phyloP scores from a whole-genome alignment of 2,329 filamentous ascomycete genomes.

The Phialophora chinensis region DNA sequence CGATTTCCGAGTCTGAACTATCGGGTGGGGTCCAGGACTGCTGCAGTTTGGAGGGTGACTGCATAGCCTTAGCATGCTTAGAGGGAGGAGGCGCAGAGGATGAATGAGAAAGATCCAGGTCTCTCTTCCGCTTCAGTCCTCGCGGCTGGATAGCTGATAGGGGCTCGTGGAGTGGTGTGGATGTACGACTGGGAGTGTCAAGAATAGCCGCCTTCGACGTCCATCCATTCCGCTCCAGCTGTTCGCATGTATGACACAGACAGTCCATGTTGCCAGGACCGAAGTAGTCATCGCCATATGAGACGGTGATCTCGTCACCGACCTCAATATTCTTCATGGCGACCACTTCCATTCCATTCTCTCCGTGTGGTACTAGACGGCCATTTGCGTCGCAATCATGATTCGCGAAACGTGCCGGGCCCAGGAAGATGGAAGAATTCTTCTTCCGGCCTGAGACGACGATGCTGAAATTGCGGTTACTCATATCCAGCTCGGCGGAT shows the following conservation, averaged over 20 bases:
- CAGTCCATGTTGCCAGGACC: conserved; percentile 95
- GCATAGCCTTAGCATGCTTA: conserved; percentile 29
- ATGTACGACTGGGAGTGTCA: conserved; percentile 27
- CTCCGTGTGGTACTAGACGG: conserved; percentile 79
- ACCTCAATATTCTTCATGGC: conserved; percentile 79
- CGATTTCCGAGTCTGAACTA: conserved; percentile 29
- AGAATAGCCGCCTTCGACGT: conserved; percentile 49
- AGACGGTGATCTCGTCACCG: conserved; percentile 95
- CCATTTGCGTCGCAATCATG: conserved; percentile 96
- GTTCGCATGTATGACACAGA: conserved; percentile 86
- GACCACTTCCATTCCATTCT: conserved; percentile 88
- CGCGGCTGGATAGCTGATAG: conserved; percentile 13
- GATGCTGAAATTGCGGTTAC: conserved; percentile 94
- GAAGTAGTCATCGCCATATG: conserved; percentile 95
- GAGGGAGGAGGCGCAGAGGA: conserved; percentile 23
- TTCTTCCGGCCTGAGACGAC: conserved; percentile 93
- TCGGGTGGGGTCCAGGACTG: conserved; percentile 39
- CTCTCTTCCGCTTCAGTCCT: conserved; percentile 36
- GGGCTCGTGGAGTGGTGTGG: conserved; percentile 23
- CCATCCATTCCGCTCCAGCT: conserved; percentile 80
- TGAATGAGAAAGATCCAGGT: conserved; percentile 22
- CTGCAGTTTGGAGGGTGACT: conserved; percentile 41
- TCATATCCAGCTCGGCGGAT: conserved; percentile 77
- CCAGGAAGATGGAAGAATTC: conserved; percentile 88
- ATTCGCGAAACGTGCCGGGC: conserved; percentile 93